Evolutionary conservation across 2,329 filamentous ascomycete genomes (phyloP).

Genomic region (Colletotrichum horii): DNA sequence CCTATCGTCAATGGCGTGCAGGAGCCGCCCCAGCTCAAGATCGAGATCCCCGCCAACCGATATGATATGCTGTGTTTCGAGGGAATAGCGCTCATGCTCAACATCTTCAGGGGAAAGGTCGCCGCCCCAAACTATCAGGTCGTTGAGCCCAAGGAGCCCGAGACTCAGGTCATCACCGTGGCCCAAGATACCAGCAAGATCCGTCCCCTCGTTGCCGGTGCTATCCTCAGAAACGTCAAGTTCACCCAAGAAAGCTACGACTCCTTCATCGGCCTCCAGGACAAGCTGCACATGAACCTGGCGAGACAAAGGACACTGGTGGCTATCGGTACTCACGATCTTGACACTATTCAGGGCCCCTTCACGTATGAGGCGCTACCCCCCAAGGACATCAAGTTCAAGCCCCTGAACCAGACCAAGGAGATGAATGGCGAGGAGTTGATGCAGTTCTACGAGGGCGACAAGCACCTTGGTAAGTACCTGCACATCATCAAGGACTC

Average conservation of each 20-base stretch:
- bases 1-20: conserved; percentile 79
- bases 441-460: conserved; percentile 95
- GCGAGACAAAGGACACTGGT: conserved; percentile 92
- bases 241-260: conserved; percentile 93
- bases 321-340: conserved; percentile 96
- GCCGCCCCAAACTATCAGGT: conserved; percentile 81
- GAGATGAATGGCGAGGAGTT: conserved; percentile 86
- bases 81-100: conserved; percentile 93
- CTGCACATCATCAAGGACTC: conserved; percentile 94
- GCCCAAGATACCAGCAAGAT: conserved; percentile 76
- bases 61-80: conserved; percentile 97
- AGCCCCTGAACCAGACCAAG: conserved; percentile 88
- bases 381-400: conserved; percentile 91
- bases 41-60: conserved; percentile 95
- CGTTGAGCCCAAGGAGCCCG: conserved; percentile 72
- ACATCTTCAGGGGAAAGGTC: conserved; percentile 85
- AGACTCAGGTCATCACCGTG: conserved; percentile 83
- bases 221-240: conserved; percentile 86
- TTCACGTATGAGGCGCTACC: conserved; percentile 95
- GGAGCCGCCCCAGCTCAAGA: conserved; percentile 92
- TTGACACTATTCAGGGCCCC: conserved; percentile 90
- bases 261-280: conserved; percentile 96
- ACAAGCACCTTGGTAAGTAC: conserved; percentile 89
- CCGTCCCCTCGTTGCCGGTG: conserved; percentile 86
- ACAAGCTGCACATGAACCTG: conserved; percentile 97